A percentile compares a stretch with the other conserved stretches of the same genome.
These are phyloP conservation scores for Stipa capillata DNA, from an alignment of 176 grass and related monocot genomes.

Conservation along the genomic window DNA sequence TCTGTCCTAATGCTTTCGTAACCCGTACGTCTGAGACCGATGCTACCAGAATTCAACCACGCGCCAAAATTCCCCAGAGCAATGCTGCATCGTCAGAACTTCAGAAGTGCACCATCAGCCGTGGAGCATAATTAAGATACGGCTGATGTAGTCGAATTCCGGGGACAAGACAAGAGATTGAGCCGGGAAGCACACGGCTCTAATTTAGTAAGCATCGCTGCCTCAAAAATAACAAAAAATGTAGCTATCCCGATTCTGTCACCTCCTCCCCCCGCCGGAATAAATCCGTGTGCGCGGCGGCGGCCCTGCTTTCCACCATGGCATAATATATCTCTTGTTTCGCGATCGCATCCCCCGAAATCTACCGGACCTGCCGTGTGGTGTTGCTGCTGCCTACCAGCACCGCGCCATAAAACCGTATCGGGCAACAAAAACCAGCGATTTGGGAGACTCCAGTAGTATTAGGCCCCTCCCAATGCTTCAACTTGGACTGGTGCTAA, in stretches of 20 bases:
- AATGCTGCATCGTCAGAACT: background rate
- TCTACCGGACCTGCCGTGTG: background rate
- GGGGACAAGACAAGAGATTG: background rate
- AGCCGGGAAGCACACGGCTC: constrained; percentile 14
- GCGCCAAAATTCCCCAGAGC: background rate
- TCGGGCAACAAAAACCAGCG: no score
- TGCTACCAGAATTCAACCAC: background rate
- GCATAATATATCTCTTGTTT: background rate
- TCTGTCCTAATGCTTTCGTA: constrained; percentile 33
- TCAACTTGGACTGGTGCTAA: no score
- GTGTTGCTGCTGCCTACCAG: background rate
- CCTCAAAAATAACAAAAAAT: background rate
- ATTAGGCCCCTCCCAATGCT: no score
- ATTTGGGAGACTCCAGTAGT: no score
- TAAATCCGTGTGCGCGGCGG: background rate
- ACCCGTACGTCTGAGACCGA: constrained; percentile 6
- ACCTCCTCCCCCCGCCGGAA: background rate
- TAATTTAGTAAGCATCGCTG: background rate
- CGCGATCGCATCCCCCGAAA: background rate
- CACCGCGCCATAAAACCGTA: background rate
- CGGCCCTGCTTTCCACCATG: constrained; percentile 1
- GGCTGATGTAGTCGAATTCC: constrained; percentile 6
- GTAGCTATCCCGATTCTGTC: background rate
- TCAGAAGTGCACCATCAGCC: background rate
- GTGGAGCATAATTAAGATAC: background rate